Conservation (phyloP, 129 eudicot genomes). For the Erigeron canadensis region DNA sequence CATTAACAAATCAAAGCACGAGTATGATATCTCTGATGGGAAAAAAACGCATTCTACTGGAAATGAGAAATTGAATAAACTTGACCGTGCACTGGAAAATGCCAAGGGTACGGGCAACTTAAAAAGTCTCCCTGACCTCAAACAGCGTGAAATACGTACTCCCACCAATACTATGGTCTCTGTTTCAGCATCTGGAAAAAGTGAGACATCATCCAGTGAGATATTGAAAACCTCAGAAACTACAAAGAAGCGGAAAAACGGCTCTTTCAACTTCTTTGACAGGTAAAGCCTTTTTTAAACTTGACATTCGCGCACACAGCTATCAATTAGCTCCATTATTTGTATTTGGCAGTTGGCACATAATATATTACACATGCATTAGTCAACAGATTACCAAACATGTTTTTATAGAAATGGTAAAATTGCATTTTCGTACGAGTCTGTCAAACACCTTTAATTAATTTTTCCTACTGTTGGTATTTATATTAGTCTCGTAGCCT, state of each 20-base stretch:
- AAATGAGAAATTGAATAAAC: conserved; percentile 32
- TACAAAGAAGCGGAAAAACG: conserved; percentile 48
- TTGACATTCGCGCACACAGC: background rate
- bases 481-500: background rate
- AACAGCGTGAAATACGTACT: conserved; percentile 15
- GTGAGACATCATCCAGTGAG: conserved; percentile 13
- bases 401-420: background rate
- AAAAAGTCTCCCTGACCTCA: conserved; percentile 28
- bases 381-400: background rate
- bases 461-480: background rate
- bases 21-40: conserved; percentile 17
- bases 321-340: background rate
- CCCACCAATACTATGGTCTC: conserved; percentile 12
- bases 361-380: background rate
- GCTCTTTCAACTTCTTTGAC: conserved; percentile 65
- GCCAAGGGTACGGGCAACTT: conserved; percentile 23
- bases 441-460: background rate
- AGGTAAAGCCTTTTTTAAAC: conserved; percentile 42
- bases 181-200: conserved; percentile 21
- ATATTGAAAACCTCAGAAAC: conserved; percentile 37
- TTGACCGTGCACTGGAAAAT: conserved; percentile 26
- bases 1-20: conserved; percentile 34
- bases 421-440: background rate
- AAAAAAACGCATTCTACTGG: conserved; percentile 29
- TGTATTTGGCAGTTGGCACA: background rate